Evolutionary conservation across 345 rosid genomes (phyloP).

Genomic region (Nasturtium officinale): DNA sequence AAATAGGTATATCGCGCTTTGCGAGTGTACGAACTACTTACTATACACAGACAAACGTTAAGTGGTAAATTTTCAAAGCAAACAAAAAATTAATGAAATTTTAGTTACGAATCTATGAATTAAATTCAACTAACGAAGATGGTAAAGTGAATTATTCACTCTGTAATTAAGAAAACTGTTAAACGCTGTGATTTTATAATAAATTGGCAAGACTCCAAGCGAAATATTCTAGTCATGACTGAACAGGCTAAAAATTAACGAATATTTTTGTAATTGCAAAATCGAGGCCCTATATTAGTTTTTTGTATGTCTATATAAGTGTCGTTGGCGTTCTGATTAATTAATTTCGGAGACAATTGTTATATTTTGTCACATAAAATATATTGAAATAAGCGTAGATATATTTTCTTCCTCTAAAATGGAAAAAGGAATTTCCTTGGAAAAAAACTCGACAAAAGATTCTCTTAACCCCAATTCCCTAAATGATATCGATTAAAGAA

Average conservation of each 20-base stretch:
- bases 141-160: not conserved
- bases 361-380: not conserved
- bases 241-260: not conserved
- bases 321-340: not conserved
- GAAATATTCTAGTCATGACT: not conserved
- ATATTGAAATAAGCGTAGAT: not conserved
- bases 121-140: not conserved
- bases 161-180: not conserved
- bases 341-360: not conserved
- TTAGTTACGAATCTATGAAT: not conserved
- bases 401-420: not conserved
- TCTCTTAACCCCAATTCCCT: constrained; percentile 24
- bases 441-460: constrained; percentile 27
- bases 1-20: not conserved
- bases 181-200: not conserved
- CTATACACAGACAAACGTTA: not conserved
- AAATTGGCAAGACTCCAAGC: not conserved
- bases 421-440: constrained; percentile 13
- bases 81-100: not conserved
- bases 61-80: not conserved
- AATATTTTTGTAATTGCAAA: not conserved
- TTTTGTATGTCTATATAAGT: not conserved
- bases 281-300: not conserved
- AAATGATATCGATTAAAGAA: not conserved
- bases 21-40: not conserved